Base-by-base conservation (phyloP, 2,329 filamentous ascomycete species). In the Ophiognomonia clavigignenti-juglandacearum region DNA sequence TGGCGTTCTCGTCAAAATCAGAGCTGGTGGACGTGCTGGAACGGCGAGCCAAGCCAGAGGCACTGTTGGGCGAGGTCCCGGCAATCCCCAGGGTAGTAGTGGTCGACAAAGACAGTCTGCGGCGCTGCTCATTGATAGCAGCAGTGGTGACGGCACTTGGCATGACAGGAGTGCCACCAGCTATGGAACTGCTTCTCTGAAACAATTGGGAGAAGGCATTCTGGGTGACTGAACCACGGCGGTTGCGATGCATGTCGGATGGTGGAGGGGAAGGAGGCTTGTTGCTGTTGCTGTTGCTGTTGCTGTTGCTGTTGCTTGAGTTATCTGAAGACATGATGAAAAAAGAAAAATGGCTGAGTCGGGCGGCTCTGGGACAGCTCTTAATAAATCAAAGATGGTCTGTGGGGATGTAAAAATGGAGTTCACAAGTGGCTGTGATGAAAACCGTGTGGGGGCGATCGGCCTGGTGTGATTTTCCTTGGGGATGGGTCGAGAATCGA, bases 21-120 rank as follows among this genome's bases (percentile, higher is more conserved):
- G 79, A 82, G 45, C 68, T 70, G 60, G 86, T 88, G 1, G 85
- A 88, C 54, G 87, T 70, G 64, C 86, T 90, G 47, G 77, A 77
- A 48, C 82, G 80, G 50, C 83, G 77, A 48, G 62, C 62, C 58
- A 78, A 74, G 36, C 74, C 66, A 58, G 73, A 53, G 60, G 71
- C 56, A 56, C 64, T 75, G 71, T 59, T 80, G n/a, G 85, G 83
- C 4, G 85, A 84, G 19, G 76, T 77, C 54, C 85, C 85, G 4
- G 84, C 85, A n/a, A 89, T 71, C 27, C 86, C 86, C 24, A 89
- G 68, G 10, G 49, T 39, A 2, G 46, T 49, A 4, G 49, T 46
- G 4, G 85, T 88, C 38, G 81, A 83, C 59, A 90, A 79, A 37
- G 86, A 91, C 54, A 90, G 77, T 39, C 86, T 81, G 50, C 86